Evolutionary conservation across 257 asterid genomes (phyloP), one percentile per base, ranked within the genome.

Genomic region (Solanum pinnatisectum): DNA sequence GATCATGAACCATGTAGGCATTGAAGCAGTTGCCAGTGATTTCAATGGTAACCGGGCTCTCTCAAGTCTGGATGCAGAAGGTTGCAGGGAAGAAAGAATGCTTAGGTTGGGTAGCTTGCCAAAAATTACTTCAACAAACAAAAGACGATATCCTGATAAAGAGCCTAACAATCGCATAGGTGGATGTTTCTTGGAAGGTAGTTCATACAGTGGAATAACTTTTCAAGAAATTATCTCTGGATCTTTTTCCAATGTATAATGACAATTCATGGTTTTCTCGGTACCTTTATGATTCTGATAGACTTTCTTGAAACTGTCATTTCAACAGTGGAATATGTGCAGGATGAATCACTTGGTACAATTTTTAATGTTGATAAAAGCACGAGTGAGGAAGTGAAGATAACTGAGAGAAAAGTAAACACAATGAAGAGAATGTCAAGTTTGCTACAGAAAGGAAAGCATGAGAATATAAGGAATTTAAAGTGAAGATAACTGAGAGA

Each of bases 301-400:
- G 22, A 32, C 40, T n/a, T 84, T 49, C 78, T 84, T 90, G 83
- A 85, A 11, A 77, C 13, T 42, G 36, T 56, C 60, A 77, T 77
- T 40, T 77, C 13, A 77, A 20, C 15, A 27, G 22, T 88, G 87
- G 68, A 87, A 84, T 76, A 89, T 68, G 60, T 93, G 91, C 93
- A 94, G 98, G 93, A 86, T 85, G 93, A 87, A 83, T 89, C 91
- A 11, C 84, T 79, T 88, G 89, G 77, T 88, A 44, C 90, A 83
- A 88, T 88, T 78, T 87, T 90, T 36, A 92, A 92, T 76, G 92
- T 84, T 83, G 92, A 87, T 60, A 93, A 88, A 88, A 92, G 89
- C 91, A 60, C 71, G 87, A 84, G 86, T 59, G 91, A 88, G 89
- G 89, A 92, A 88, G n/a, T n/a, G n/a, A n/a, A n/a, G n/a, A n/a